A percentile compares a stretch with the other conserved stretches of the same genome.
These are phyloP conservation scores for Talaromyces sp. DNA, from an alignment of 2,329 filamentous ascomycete species.

Conservation along the genomic window DNA sequence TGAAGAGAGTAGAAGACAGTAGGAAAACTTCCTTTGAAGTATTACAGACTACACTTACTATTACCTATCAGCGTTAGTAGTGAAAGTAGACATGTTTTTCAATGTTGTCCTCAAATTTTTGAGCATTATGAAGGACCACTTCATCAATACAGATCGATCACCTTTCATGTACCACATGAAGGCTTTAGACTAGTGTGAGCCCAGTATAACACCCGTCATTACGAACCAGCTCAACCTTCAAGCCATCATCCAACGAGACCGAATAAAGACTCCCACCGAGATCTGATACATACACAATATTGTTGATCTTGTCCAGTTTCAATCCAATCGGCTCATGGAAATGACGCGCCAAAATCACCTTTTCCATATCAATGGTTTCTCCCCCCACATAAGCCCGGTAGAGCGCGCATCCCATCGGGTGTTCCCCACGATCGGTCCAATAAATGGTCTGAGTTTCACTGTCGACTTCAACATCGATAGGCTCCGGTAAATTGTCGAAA, in stretches of 20 bases:
- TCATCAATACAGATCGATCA: no score
- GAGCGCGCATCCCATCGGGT: conserved; percentile 48
- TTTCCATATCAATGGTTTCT: conserved; percentile 49
- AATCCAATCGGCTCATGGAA: conserved; percentile 33
- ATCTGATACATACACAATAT: conserved; percentile 31
- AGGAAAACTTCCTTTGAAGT: no score
- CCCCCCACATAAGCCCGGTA: conserved; percentile 5
- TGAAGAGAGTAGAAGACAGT: no score
- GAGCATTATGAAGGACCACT: no score
- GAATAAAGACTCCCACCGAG: conserved; percentile 32
- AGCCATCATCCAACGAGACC: neutral
- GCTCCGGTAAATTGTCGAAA: conserved; percentile 53
- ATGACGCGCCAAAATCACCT: conserved; percentile 22
- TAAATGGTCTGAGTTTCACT: conserved; percentile 50
- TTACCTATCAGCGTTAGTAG: no score
- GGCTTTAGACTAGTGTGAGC: neutral
- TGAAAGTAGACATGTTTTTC: no score
- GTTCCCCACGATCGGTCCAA: conserved; percentile 64
- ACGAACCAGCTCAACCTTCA: conserved; percentile 3
- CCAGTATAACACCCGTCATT: conserved; percentile 3
- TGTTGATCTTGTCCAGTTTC: conserved; percentile 22
- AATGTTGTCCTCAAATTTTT: no score
- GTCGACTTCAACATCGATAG: conserved; percentile 61
- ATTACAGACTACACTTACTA: no score
- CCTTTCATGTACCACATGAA: no score